phyloP scores from a whole-genome alignment of 2,329 filamentous ascomycete species.

The Colletotrichum euphorbiae region DNA sequence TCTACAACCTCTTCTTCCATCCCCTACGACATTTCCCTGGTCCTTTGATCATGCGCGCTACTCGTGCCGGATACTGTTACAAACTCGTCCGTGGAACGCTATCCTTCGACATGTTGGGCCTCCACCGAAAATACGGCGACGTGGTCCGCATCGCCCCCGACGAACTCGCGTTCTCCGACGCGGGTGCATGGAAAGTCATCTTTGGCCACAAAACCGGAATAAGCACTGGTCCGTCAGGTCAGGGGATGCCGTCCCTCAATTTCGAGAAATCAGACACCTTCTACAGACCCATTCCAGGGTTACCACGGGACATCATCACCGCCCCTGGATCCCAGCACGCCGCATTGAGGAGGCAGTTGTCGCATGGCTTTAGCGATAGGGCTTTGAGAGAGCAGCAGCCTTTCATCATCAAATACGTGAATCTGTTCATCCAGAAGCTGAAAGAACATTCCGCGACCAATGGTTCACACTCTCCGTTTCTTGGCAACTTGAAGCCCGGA shows the following conservation, averaged over 20 bases:
- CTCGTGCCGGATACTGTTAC: constrained; percentile 15
- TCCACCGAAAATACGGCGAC: constrained; percentile 54
- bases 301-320: constrained; percentile 41
- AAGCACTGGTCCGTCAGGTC: background rate
- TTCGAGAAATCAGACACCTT: constrained; percentile 33
- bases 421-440: constrained; percentile 53
- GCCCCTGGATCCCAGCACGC: constrained; percentile 23
- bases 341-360: constrained; percentile 33
- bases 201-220: constrained; percentile 46
- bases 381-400: constrained; percentile 44
- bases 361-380: constrained; percentile 44
- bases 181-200: constrained; percentile 54
- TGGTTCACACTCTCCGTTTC: background rate
- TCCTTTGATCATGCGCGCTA: constrained; percentile 39
- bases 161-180: constrained; percentile 57
- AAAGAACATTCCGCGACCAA: constrained; percentile 43
- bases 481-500: background rate
- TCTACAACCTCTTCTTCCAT: constrained; percentile 51
- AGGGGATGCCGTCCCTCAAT: background rate
- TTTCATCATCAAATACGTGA: constrained; percentile 51
- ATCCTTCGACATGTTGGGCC: constrained; percentile 22
- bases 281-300: constrained; percentile 12
- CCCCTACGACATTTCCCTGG: constrained; percentile 49
- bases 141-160: constrained; percentile 60
- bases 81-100: constrained; percentile 8